phyloP scores from a whole-genome alignment of 805 yeast genomes.

The Wickerhamiella lipophila region DNA sequence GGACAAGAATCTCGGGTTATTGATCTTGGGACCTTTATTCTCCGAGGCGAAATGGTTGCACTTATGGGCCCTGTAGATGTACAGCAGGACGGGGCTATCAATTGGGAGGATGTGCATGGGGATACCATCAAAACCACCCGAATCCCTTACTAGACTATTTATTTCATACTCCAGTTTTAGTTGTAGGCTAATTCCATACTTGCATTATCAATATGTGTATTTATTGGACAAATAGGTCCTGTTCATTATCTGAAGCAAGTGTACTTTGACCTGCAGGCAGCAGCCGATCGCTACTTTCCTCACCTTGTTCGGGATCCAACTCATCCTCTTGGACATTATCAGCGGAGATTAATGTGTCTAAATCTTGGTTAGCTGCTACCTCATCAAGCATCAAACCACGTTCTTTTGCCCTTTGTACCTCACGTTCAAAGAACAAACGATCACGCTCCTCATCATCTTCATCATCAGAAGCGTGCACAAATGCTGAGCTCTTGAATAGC shows the following conservation, averaged over 20 bases:
- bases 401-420: slow-evolving; percentile 27
- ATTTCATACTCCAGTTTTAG: no score
- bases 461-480: slow-evolving; percentile 50
- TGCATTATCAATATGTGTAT: no score
- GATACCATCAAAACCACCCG: slow-evolving; percentile 10
- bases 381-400: background rate
- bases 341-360: background rate
- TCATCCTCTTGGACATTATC: no score
- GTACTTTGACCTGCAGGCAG: no score
- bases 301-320: no score
- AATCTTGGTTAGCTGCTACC: background rate
- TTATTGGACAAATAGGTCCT: background rate
- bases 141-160: slow-evolving; percentile 1
- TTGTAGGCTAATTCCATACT: no score
- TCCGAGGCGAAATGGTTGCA: slow-evolving; percentile 30
- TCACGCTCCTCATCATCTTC: slow-evolving; percentile 47
- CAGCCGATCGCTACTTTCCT: no score
- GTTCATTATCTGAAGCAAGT: background rate
- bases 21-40: slow-evolving; percentile 27
- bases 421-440: slow-evolving; percentile 42
- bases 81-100: slow-evolving; percentile 24
- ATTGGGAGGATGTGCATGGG: slow-evolving; percentile 27
- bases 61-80: slow-evolving; percentile 27
- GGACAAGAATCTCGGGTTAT: slow-evolving; percentile 20
- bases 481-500: slow-evolving; percentile 37